Evolutionary conservation across 1,284 basidiomycete species (phyloP).

Genomic region (Porogramme epimiltina): DNA sequence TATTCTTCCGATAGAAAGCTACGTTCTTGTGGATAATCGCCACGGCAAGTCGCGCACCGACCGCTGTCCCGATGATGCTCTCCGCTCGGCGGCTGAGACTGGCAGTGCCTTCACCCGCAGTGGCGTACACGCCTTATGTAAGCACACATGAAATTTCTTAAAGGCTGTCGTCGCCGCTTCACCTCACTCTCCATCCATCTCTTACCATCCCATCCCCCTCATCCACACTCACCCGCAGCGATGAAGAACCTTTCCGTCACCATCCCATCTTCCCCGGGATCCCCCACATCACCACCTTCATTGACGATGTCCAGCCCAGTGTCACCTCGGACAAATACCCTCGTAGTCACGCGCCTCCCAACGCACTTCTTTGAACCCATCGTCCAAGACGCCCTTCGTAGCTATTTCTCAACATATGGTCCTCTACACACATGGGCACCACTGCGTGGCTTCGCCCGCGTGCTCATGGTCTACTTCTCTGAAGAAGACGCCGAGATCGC

Average conservation of each 20-base stretch:
- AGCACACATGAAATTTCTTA: constrained; percentile 14
- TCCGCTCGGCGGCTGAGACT: no score
- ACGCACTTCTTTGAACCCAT: constrained; percentile 62
- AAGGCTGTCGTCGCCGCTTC: neutral
- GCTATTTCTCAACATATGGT: constrained; percentile 76
- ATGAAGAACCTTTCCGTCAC: constrained; percentile 21
- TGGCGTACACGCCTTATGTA: constrained; percentile 14
- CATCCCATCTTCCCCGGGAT: constrained; percentile 20
- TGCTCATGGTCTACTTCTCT: constrained; percentile 76
- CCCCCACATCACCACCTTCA: constrained; percentile 19
- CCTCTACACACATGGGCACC: constrained; percentile 86
- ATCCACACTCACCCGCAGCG: neutral
- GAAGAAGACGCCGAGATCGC: constrained; percentile 68
- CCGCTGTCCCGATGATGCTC: no score
- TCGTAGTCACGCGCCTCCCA: constrained; percentile 37
- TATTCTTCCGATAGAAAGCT: no score
- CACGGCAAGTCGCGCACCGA: no score
- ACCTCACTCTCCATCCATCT: constrained; percentile 1
- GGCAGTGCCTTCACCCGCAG: neutral
- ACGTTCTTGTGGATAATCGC: no score
- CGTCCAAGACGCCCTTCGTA: constrained; percentile 65
- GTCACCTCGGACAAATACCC: constrained; percentile 36
- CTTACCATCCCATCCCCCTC: neutral
- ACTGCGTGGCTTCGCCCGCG: constrained; percentile 76
- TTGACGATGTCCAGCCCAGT: constrained; percentile 25